These are phyloP conservation scores for Eucalyptus brandiana DNA, from an alignment of 345 rosid genomes.

Conservation along the genomic window DNA sequence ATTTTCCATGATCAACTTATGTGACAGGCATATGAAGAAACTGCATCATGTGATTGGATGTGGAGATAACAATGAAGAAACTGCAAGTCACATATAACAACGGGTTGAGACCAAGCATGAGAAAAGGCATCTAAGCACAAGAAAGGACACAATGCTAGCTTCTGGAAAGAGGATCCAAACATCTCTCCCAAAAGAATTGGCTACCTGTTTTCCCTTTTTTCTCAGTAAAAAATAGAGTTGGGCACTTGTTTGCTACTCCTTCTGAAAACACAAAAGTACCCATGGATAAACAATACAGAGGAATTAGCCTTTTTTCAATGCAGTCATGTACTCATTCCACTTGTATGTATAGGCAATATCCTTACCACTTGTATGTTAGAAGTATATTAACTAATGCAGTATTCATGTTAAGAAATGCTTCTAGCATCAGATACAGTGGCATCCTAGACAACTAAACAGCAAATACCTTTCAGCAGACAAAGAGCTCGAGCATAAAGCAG, in stretches of 20 bases:
- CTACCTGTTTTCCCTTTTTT: neutral
- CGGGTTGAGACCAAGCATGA: neutral
- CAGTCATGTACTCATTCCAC: neutral
- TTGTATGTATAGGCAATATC: neutral
- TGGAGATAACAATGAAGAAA: neutral
- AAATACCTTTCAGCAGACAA: neutral
- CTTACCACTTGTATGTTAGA: neutral
- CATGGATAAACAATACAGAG: neutral
- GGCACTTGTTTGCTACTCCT: neutral
- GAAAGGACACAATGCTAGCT: neutral
- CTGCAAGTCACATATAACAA: neutral
- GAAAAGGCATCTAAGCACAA: neutral
- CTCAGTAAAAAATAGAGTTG: neutral
- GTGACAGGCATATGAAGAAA: neutral
- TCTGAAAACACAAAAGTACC: neutral
- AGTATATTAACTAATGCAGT: neutral
- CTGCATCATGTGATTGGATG: neutral
- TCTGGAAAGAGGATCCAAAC: neutral
- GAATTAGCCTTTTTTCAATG: neutral
- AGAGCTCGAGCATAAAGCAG: neutral
- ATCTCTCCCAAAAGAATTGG: neutral
- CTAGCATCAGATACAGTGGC: neutral
- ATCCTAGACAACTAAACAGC: neutral
- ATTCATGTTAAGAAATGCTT: neutral
- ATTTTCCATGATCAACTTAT: neutral